phyloP scores from a whole-genome alignment of 371 early-diverging fungal species.

The Cokeromyces recurvatus region DNA sequence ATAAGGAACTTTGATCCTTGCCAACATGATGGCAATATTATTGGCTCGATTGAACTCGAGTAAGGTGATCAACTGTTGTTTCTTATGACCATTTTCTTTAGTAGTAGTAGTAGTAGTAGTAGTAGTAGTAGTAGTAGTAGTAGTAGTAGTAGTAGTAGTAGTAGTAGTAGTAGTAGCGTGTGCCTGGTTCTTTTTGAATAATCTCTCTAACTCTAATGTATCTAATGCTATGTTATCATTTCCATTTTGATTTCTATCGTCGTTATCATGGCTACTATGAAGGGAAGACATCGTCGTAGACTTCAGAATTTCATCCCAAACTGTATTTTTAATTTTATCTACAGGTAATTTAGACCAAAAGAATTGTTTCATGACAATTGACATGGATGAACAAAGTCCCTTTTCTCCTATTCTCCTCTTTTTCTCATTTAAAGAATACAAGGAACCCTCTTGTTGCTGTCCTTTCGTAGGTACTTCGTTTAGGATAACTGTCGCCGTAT shows the following conservation, averaged over 20 bases:
- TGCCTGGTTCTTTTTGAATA: slow-evolving; percentile 38
- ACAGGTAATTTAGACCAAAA: slow-evolving; percentile 60
- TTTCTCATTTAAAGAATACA: too few species aligned
- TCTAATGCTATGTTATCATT: slow-evolving; percentile 13
- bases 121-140: background rate
- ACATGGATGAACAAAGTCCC: too few species aligned
- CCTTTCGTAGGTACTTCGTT: background rate
- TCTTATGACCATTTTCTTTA: background rate
- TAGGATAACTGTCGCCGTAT: slow-evolving; percentile 2
- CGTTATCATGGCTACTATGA: slow-evolving; percentile 17
- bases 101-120: background rate
- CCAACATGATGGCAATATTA: slow-evolving; percentile 70
- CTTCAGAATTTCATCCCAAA: slow-evolving; percentile 51
- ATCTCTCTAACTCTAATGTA: slow-evolving; percentile 33
- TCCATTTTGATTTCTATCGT: slow-evolving; percentile 1
- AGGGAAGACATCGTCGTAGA: slow-evolving; percentile 15
- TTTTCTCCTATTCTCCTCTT: too few species aligned
- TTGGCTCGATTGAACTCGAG: slow-evolving; percentile 59
- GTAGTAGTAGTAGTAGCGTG: background rate
- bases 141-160: background rate
- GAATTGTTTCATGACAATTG: slow-evolving; percentile 38
- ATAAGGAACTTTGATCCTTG: slow-evolving; percentile 61
- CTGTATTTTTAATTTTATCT: slow-evolving; percentile 49
- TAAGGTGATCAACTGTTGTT: slow-evolving; percentile 43
- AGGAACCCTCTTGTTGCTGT: too few species aligned